Evolutionary conservation across 2,329 filamentous ascomycete genomes (phyloP).

Genomic region (Zymoseptoria crescenta): DNA sequence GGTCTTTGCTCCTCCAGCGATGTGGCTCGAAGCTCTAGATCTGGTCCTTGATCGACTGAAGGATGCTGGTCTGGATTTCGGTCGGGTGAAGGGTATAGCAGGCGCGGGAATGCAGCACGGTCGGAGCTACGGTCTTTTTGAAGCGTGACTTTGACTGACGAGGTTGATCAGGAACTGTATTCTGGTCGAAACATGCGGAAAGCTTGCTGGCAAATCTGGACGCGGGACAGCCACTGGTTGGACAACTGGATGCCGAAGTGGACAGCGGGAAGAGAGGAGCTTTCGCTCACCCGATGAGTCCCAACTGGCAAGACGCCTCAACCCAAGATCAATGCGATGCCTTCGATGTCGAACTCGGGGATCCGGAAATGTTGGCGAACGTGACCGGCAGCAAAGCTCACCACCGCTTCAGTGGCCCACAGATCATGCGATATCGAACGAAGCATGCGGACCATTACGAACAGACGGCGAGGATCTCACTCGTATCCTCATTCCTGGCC

Average conservation of each 20-base stretch:
- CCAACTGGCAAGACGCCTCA: slow-evolving; percentile 97
- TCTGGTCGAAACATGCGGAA: slow-evolving; percentile 71
- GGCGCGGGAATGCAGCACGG: slow-evolving; percentile 96
- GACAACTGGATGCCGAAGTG: slow-evolving; percentile 51
- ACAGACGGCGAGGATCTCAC: slow-evolving; percentile 74
- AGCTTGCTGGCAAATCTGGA: slow-evolving; percentile 55
- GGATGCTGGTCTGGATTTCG: slow-evolving; percentile 62
- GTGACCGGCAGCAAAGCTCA: slow-evolving; percentile 89
- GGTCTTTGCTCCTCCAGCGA: slow-evolving; percentile 83
- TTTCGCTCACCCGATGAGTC: slow-evolving; percentile 78
- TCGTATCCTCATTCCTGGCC: slow-evolving; percentile 91
- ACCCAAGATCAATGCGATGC: slow-evolving; percentile 85
- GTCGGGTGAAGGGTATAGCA: slow-evolving; percentile 69
- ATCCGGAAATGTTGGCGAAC: slow-evolving; percentile 60
- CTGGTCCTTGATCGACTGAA: slow-evolving; percentile 69
- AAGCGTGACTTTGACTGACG: not conserved
- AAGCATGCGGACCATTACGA: slow-evolving; percentile 75
- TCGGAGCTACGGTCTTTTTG: not conserved
- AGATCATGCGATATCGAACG: slow-evolving; percentile 80
- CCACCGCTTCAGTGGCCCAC: slow-evolving; percentile 96
- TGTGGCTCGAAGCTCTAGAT: slow-evolving; percentile 92
- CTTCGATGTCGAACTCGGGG: slow-evolving; percentile 68
- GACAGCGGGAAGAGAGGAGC: slow-evolving; percentile 41
- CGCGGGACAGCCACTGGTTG: slow-evolving; percentile 53
- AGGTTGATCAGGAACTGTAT: slow-evolving; percentile 55